Base-by-base conservation (phyloP, 2,329 filamentous ascomycete genomes). In the Exophiala sideris region DNA sequence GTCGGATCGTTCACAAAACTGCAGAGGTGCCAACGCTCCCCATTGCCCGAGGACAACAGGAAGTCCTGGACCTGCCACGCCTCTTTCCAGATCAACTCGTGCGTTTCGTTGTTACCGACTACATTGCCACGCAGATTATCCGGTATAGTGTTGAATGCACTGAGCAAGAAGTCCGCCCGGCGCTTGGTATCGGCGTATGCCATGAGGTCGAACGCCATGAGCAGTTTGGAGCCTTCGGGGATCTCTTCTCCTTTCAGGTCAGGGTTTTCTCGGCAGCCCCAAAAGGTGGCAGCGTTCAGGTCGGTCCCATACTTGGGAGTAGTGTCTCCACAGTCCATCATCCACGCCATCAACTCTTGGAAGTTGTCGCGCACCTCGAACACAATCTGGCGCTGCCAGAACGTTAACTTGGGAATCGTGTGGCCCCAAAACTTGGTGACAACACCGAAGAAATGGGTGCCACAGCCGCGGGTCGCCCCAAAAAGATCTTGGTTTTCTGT, bases 401-500 rank as follows among this genome's bases (percentile, higher is more conserved):
- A 40, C 16, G 38, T 49, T 3, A 35, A 49, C 12, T n/a, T 20
- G 8, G 35, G 33, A 12, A 49, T 49, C 8, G 47, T 49, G 16
- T 20, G 12, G 16, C 47, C 39, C 47, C 47, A 49, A 62, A 79
- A 79, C 39, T 76, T 70, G 0, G 53, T 56, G 41, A 56, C 49
- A 56, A 80, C 72, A 39, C 79, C 80, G 56, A 78, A 81, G 63
- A 80, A 82, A 66, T 76, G 80, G 9, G 32, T 14, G 11, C 78
- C 76, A 14, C 81, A 80, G 11, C 81, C 82, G 52, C 77, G 76
- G 3, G 83, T 71, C 0, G 77, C 79, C 59, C 70, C 71, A 67
- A 72, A 82, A 5, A 85, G 69, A 52, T 83, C 80, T 0, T 71
- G 54, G 56, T 83, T 68, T 11, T 69, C 63, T 0, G 62, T 63